These are phyloP conservation scores for Phytophthora litchii DNA, from an alignment of 352 stramenopile species.

Conservation along the genomic window DNA sequence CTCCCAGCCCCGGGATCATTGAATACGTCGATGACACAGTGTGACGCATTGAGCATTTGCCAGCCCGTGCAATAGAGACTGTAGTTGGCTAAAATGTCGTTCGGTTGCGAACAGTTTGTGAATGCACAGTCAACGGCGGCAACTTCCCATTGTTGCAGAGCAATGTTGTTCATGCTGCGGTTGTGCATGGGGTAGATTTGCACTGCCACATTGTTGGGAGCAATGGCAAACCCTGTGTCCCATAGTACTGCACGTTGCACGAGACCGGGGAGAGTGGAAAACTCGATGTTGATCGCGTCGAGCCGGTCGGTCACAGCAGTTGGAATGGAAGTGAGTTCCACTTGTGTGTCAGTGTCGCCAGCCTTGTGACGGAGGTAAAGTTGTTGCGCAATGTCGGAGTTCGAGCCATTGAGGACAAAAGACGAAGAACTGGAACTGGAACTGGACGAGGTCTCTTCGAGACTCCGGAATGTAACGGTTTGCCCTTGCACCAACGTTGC, in stretches of 20 bases:
- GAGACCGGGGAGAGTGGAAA: constrained; percentile 23
- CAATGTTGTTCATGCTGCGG: constrained; percentile 32
- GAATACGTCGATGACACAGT: constrained; percentile 36
- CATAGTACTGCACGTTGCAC: constrained; percentile 43
- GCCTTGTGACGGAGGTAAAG: constrained; percentile 33
- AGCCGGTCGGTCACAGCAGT: constrained; percentile 17
- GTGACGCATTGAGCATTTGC: constrained; percentile 37
- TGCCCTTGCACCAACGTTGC: neutral
- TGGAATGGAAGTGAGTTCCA: constrained; percentile 20
- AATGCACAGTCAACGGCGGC: constrained; percentile 13
- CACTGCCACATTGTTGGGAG: constrained; percentile 10
- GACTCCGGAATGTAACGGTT: constrained; percentile 21
- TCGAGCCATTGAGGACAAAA: constrained; percentile 38
- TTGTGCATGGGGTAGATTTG: constrained; percentile 24
- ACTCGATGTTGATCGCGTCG: constrained; percentile 21
- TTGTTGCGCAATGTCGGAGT: constrained; percentile 45
- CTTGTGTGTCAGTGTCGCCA: constrained; percentile 9
- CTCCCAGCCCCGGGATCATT: neutral
- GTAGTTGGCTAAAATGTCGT: constrained; percentile 12
- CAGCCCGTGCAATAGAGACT: constrained; percentile 33
- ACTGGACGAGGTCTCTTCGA: constrained; percentile 11
- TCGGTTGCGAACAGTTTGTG: constrained; percentile 33
- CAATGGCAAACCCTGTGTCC: constrained; percentile 37
- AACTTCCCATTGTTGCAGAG: constrained; percentile 22
- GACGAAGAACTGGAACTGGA: neutral